phyloP scores from a whole-genome alignment of 2,329 filamentous ascomycete species.

The Phialophora expanda region DNA sequence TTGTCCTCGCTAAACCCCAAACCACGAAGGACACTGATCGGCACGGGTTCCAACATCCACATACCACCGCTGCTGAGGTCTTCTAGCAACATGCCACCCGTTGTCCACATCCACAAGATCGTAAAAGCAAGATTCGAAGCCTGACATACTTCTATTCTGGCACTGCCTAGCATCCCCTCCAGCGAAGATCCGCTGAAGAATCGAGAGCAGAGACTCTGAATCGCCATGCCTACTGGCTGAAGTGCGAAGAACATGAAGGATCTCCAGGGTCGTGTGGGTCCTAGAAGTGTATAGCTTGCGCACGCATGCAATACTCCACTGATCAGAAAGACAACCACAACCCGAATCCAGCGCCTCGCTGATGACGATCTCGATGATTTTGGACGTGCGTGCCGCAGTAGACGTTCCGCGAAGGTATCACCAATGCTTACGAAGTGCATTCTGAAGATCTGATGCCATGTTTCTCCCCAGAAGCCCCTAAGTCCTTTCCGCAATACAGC shows the following conservation, averaged over 20 bases:
- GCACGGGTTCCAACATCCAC: slow-evolving; percentile 14
- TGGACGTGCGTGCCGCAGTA: background rate
- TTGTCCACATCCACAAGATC: slow-evolving; percentile 9
- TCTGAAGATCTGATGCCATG: slow-evolving; percentile 13
- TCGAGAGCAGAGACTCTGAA: background rate
- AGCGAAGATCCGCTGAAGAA: background rate
- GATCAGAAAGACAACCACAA: slow-evolving; percentile 6
- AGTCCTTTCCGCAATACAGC: slow-evolving; percentile 10
- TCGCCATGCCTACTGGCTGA: slow-evolving; percentile 5
- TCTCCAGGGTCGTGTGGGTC: background rate
- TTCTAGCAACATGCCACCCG: slow-evolving; percentile 9
- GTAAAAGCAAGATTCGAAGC: slow-evolving; percentile 5
- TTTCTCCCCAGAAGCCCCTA: slow-evolving; percentile 11
- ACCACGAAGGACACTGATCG: slow-evolving; percentile 7
- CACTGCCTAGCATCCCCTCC: background rate
- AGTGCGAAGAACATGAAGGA: slow-evolving; percentile 11
- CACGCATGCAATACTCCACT: slow-evolving; percentile 16
- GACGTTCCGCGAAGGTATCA: background rate
- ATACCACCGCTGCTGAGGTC: slow-evolving; percentile 9
- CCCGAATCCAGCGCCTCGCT: background rate
- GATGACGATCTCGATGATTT: background rate
- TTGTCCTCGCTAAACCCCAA: slow-evolving; percentile 9
- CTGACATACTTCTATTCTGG: background rate
- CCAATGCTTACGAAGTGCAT: slow-evolving; percentile 17
- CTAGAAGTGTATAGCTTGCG: slow-evolving; percentile 16